Conservation (phyloP, 2,329 filamentous ascomycete genomes). For the Seiridium cupressi region DNA sequence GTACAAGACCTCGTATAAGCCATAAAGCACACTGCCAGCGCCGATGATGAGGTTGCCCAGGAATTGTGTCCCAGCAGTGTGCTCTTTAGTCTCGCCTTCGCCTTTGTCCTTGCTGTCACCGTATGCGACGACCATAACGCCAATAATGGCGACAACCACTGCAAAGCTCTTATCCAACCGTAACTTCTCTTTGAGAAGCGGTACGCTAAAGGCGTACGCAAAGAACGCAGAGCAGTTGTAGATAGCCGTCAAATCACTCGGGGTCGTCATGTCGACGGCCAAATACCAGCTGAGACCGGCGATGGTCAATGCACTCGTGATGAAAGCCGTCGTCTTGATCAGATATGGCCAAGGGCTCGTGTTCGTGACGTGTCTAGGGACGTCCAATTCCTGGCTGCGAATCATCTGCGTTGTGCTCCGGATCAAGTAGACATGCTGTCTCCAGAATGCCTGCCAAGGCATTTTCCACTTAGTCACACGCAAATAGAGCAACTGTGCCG, state of each 20-base stretch:
- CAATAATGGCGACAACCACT: constrained; percentile 81
- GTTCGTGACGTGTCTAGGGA: constrained; percentile 44
- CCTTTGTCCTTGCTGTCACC: constrained; percentile 63
- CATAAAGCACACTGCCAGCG: constrained; percentile 86
- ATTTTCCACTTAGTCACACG: constrained; percentile 75
- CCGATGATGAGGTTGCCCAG: constrained; percentile 92
- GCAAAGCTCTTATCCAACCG: constrained; percentile 82
- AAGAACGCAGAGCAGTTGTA: constrained; percentile 99
- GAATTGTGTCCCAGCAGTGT: constrained; percentile 61
- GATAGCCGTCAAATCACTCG: constrained; percentile 92
- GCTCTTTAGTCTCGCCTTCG: constrained; percentile 37
- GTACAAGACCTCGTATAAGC: constrained; percentile 95
- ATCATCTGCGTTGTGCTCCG: constrained; percentile 74
- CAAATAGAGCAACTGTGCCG: constrained; percentile 75
- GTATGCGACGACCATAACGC: constrained; percentile 94
- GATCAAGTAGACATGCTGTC: constrained; percentile 52
- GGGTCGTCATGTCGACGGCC: constrained; percentile 88
- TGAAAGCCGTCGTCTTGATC: constrained; percentile 71
- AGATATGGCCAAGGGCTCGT: constrained; percentile 64
- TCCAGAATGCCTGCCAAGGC: constrained; percentile 86
- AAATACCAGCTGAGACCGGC: constrained; percentile 95
- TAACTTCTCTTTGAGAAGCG: constrained; percentile 80
- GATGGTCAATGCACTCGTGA: constrained; percentile 83
- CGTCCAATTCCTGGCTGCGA: constrained; percentile 70
- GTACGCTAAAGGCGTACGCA: constrained; percentile 94